These are phyloP conservation scores for Thinopyrum elongatum DNA, from an alignment of 176 grass and related monocot species.

Conservation along the genomic window DNA sequence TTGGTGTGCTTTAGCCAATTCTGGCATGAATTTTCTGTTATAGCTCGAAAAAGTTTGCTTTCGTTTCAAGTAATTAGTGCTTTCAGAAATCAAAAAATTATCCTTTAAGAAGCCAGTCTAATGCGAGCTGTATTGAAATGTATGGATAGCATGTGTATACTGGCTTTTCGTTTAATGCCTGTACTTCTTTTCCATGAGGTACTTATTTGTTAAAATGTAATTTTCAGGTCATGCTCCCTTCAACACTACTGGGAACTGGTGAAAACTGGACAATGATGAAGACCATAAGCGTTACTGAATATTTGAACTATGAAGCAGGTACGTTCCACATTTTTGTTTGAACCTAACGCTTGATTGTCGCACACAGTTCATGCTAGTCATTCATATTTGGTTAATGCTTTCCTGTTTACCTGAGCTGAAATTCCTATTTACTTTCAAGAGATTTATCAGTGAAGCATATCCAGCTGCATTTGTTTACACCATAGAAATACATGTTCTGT, in stretches of 20 bases:
- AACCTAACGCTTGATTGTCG: not conserved
- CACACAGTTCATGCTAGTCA: not conserved
- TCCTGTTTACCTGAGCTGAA: slow-evolving; percentile 11
- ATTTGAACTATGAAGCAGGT: slow-evolving; percentile 99
- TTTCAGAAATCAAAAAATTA: not conserved
- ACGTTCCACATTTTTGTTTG: slow-evolving; percentile 3
- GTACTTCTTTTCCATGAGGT: not conserved
- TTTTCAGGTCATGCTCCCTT: slow-evolving; percentile 98
- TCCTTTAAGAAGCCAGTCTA: not conserved
- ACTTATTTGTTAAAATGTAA: not conserved
- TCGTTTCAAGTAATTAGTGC: not conserved
- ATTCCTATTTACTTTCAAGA: not conserved
- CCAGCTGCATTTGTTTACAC: slow-evolving; percentile 1
- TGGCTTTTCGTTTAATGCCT: not conserved
- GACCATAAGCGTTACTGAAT: slow-evolving; percentile 96
- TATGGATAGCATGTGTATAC: not conserved
- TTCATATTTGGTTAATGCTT: slow-evolving; percentile 1
- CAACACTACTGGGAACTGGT: slow-evolving; percentile 85
- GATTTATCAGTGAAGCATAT: slow-evolving; percentile 4
- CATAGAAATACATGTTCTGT: not conserved
- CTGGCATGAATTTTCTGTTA: not conserved
- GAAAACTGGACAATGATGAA: slow-evolving; percentile 99
- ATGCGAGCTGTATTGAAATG: not conserved
- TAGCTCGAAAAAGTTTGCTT: not conserved
- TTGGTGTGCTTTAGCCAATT: not conserved